Evolutionary conservation across 495 filamentous ascomycete genomes (phyloP).

Genomic region (Daldinia caldariorum): DNA sequence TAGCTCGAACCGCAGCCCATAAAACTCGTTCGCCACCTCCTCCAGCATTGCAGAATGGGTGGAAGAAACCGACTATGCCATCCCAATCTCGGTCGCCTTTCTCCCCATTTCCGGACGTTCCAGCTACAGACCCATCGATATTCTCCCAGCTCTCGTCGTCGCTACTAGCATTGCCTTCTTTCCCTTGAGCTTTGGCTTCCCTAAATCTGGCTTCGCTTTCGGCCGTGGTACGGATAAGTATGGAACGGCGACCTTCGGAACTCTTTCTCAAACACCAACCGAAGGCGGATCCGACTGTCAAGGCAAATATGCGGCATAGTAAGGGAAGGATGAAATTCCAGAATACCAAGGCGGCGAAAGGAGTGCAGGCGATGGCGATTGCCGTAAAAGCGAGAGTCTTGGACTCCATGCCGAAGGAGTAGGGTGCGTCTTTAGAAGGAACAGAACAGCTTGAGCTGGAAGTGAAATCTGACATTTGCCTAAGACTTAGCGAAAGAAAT

Average conservation of each 20-base stretch:
- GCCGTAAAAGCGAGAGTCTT: constrained; percentile 42
- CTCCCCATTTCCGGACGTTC: constrained; percentile 63
- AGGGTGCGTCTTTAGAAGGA: constrained; percentile 15
- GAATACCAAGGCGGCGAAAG: constrained; percentile 36
- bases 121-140: constrained; percentile 66
- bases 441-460: constrained; percentile 29
- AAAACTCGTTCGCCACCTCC: constrained; percentile 96
- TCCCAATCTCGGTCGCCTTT: constrained; percentile 71
- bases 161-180: constrained; percentile 36
- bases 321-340: constrained; percentile 49
- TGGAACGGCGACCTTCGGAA: constrained; percentile 69
- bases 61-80: constrained; percentile 93
- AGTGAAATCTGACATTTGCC: constrained; percentile 31
- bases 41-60: constrained; percentile 97
- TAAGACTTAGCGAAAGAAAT: constrained; percentile 16
- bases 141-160: constrained; percentile 82
- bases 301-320: constrained; percentile 51
- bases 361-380: constrained; percentile 41
- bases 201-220: constrained; percentile 66
- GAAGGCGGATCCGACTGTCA: constrained; percentile 55
- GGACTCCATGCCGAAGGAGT: constrained; percentile 43
- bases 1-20: constrained; percentile 94
- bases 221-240: constrained; percentile 68
- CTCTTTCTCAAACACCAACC: constrained; percentile 74
- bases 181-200: constrained; percentile 51